Evolutionary conservation across 495 filamentous ascomycete species (phyloP).

Genomic region (Aspergillus mulundensis): DNA sequence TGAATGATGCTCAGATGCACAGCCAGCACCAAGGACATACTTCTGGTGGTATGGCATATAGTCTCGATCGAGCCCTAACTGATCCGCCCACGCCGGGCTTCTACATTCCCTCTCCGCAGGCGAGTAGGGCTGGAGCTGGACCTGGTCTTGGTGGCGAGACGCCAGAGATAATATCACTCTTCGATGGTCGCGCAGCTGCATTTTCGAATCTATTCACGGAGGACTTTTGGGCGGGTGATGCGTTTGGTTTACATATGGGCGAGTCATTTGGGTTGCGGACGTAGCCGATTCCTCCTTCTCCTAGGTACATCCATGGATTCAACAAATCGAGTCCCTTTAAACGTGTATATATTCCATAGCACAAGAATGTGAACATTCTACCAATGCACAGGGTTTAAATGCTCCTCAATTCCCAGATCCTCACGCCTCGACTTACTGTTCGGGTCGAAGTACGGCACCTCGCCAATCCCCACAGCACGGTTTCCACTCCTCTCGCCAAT

Average conservation of each 20-base stretch:
- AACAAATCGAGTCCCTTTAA: too few relatives aligned
- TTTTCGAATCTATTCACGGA: constrained; percentile 11
- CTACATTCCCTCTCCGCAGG: constrained; percentile 2
- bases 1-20: constrained; percentile 3
- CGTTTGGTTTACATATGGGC: constrained; percentile 8
- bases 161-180: background rate
- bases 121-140: background rate
- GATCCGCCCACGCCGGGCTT: constrained; percentile 2
- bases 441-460: constrained; percentile 60
- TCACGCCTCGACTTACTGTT: constrained; percentile 41
- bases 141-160: background rate
- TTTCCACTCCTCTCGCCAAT: constrained; percentile 57
- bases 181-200: background rate
- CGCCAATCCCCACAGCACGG: constrained; percentile 59
- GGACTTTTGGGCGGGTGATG: constrained; percentile 18
- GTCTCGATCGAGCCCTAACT: background rate
- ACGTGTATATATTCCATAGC: too few relatives aligned
- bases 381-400: constrained; percentile 19
- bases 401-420: constrained; percentile 22
- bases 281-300: background rate
- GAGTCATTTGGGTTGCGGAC: constrained; percentile 4
- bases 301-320: too few relatives aligned
- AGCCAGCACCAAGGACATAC: background rate
- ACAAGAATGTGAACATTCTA: too few relatives aligned
- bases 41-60: background rate